Evolutionary conservation across 129 eudicot species (phyloP), one percentile per base, ranked within the genome.

Genomic region (Heracleum sosnowskyi): DNA sequence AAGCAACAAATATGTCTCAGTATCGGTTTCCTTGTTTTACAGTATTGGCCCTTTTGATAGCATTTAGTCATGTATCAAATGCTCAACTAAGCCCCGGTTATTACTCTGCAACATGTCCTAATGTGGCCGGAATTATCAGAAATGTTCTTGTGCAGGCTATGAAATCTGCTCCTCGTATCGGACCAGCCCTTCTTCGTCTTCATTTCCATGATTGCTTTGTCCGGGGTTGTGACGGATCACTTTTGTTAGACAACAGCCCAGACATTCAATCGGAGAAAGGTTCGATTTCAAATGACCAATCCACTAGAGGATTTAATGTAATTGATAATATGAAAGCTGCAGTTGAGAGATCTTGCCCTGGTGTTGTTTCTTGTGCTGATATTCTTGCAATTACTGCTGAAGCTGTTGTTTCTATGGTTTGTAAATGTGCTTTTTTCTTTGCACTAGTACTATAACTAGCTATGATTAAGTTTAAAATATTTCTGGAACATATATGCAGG

Each of bases 321-420:
- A 76, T 84, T 11, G 87, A 84, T 44, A 46, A 64, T 13, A 84
- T 84, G 17, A 84, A 84, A 80, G 72, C 74, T 28, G 84, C 87
- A 24, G 71, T 84, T 47, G 87, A 84, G 76, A 76, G 33, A 33
- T 74, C 70, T 11, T 84, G 87, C 60, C 76, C 75, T 20, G 84
- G 84, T 40, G 79, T 84, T 17, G 87, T 76, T 31, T 84, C 87
- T 11, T 88, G 91, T 73, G 91, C 91, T 2, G 91, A 88, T 66
- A 88, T 88, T 55, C 71, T 88, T 29, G 89, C 89, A 62, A 83
- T 88, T 28, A 84, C 87, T 73, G 81, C 91, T 40, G 83, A 86
- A 76, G 76, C 85, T 68, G 68, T 84, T 20, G 85, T 85, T n/a
- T 70, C 80, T 57, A 37, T 85, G 83, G 91, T 85, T 68, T 11